phyloP scores from a whole-genome alignment of 495 filamentous ascomycete species.

The Coniosporium apollinis region DNA sequence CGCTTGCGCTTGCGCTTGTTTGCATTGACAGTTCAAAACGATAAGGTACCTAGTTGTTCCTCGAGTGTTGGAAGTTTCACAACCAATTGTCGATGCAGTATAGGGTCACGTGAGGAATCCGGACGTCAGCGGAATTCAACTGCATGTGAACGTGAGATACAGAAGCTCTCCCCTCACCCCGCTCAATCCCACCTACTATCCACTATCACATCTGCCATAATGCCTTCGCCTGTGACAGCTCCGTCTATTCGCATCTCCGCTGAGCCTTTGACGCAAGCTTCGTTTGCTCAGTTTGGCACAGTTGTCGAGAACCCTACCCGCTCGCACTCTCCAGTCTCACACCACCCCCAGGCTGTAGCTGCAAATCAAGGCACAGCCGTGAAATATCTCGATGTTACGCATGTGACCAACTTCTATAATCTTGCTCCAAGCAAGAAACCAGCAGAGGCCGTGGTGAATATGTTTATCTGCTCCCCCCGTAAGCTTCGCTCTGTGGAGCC shows the following conservation, averaged over 20 bases:
- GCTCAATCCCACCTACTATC: too few species aligned
- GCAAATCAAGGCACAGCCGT: conserved; percentile 81
- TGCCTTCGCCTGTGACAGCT: conserved; percentile 13
- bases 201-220: conserved; percentile 3
- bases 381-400: conserved; percentile 68
- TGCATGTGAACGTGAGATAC: too few species aligned
- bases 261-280: conserved; percentile 40
- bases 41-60: too few species aligned
- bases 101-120: too few species aligned
- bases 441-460: conserved; percentile 53
- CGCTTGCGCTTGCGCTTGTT: too few species aligned
- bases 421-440: conserved; percentile 43
- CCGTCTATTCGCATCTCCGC: conserved; percentile 15
- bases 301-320: conserved; percentile 50
- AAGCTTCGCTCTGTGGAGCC: conserved; percentile 18
- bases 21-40: too few species aligned
- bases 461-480: conserved; percentile 78
- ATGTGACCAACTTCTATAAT: conserved; percentile 48
- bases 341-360: conserved; percentile 20
- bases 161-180: too few species aligned
- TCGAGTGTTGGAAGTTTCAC: too few species aligned
- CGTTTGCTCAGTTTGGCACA: conserved; percentile 70
- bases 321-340: conserved; percentile 14
- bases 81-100: too few species aligned
- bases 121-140: too few species aligned